Conservation (phyloP, 305 asterid genomes). For the Ilex paraguariensis region DNA sequence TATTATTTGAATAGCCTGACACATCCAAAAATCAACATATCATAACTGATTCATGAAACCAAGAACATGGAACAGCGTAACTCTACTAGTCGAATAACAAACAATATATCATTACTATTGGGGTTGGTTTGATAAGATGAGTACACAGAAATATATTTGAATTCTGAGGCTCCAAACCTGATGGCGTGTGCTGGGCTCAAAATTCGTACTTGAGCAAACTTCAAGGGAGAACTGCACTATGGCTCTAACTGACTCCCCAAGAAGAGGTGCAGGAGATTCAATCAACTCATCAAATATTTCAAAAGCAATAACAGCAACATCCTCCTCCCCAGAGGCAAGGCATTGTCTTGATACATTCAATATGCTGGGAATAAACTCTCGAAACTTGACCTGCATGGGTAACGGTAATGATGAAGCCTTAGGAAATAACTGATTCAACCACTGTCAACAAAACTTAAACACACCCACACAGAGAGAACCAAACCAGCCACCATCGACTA, state of each 20-base stretch:
- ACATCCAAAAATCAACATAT: not conserved
- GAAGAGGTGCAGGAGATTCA: slow-evolving; percentile 99
- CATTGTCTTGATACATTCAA: slow-evolving; percentile 93
- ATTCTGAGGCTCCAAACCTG: slow-evolving; percentile 54
- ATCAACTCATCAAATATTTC: slow-evolving; percentile 98
- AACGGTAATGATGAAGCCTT: not conserved
- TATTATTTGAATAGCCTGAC: slow-evolving; percentile 95
- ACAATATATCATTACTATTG: no score
- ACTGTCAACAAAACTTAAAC: no score
- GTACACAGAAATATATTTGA: slow-evolving; percentile 5
- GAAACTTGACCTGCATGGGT: slow-evolving; percentile 66
- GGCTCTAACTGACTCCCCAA: slow-evolving; percentile 93
- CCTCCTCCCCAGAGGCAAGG: slow-evolving; percentile 98
- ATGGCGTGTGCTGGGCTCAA: slow-evolving; percentile 91
- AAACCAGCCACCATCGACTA: no score
- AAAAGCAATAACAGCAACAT: slow-evolving; percentile 90
- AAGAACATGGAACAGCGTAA: slow-evolving; percentile 9
- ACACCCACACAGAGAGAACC: no score
- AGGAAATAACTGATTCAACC: not conserved
- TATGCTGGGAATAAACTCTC: slow-evolving; percentile 96
- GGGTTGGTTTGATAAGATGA: slow-evolving; percentile 8
- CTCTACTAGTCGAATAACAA: slow-evolving; percentile 1
- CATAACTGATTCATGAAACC: no score
- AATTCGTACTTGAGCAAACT: slow-evolving; percentile 81
- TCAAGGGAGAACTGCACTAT: slow-evolving; percentile 97